phyloP scores from a whole-genome alignment of 495 filamentous ascomycete species.

The Lophiotrema nucula region DNA sequence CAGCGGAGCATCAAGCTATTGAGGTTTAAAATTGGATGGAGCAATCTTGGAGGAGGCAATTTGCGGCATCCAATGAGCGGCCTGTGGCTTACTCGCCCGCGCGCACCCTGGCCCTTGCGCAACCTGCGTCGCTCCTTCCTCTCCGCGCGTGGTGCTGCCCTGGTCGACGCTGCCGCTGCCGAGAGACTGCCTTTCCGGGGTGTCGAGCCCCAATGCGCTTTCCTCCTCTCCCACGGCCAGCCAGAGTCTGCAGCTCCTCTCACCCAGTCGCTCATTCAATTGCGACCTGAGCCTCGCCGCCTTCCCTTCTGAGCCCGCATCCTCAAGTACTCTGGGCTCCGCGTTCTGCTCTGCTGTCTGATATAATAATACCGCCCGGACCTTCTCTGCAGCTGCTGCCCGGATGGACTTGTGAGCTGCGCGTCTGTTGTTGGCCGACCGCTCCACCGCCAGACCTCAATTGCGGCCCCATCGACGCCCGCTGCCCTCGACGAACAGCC shows the following conservation, averaged over 20 bases:
- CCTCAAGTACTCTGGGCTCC: not conserved
- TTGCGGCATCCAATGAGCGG: no score
- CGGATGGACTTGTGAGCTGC: constrained; percentile 30
- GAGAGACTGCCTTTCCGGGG: not conserved
- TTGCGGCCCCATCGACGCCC: constrained; percentile 3
- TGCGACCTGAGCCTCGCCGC: constrained; percentile 16
- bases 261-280: constrained; percentile 33
- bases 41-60: no score
- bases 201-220: constrained; percentile 17
- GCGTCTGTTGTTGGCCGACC: constrained; percentile 21
- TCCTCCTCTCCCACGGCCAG: constrained; percentile 26
- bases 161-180: not conserved
- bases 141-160: not conserved
- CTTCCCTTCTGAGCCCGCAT: constrained; percentile 22
- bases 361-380: constrained; percentile 8
- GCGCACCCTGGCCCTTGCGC: constrained; percentile 9
- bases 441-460: constrained; percentile 13
- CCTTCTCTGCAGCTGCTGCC: not conserved
- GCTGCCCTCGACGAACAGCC: not conserved
- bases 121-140: constrained; percentile 1
- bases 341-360: not conserved
- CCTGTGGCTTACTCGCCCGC: not conserved
- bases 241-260: constrained; percentile 25
- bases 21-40: no score
- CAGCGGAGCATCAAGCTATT: no score